Evolutionary conservation across 257 asterid genomes (phyloP), one percentile per base, ranked within the genome.

Genomic region (Primulina huaijiensis): DNA sequence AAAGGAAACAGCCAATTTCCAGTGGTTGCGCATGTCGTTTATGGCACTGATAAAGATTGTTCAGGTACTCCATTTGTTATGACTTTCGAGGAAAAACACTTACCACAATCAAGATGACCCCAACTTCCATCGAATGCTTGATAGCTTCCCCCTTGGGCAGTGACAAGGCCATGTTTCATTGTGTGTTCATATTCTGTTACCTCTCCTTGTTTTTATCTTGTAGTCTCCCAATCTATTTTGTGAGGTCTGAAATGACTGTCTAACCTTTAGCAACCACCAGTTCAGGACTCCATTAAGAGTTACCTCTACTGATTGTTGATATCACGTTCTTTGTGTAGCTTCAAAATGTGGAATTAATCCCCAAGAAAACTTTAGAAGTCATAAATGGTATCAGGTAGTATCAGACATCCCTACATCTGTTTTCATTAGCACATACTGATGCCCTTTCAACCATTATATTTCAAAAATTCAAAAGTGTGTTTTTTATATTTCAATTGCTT

Each of bases 21-120:
- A 82, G 62, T 86, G 83, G 90, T 64, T 83, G 75, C 97, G 90
- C 62, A 76, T 87, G 96, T 82, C 96, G 12, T 73, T 89, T 57
- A 87, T 93, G 94, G 73, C 95, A 43, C 55, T 89, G 79, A 83
- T 87, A 74, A 89, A 80, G 76, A 85, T 93, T 67, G 85, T 93
- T 77, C 99, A 89, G 99, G 99, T 93, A 83, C 59, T 68, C 71
- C 19, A 16, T n/a, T 68, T 19, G 56, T 7, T 58, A 14, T 58
- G 55, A 58, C 29, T 61, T 70, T 68, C 62, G 65, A 46, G 29
- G 59, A 19, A 56, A 53, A 33, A 12, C 17, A 23, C 62, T 64
- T 70, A 52, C 37, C 16, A 63, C 46, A 67, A 59, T 16, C 65
- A 70, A 27, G 62, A 55, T 23, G 5, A 69, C 27, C 31, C 67